Conservation (phyloP, 2,329 filamentous ascomycete species). For the Epichloe uncinata region DNA sequence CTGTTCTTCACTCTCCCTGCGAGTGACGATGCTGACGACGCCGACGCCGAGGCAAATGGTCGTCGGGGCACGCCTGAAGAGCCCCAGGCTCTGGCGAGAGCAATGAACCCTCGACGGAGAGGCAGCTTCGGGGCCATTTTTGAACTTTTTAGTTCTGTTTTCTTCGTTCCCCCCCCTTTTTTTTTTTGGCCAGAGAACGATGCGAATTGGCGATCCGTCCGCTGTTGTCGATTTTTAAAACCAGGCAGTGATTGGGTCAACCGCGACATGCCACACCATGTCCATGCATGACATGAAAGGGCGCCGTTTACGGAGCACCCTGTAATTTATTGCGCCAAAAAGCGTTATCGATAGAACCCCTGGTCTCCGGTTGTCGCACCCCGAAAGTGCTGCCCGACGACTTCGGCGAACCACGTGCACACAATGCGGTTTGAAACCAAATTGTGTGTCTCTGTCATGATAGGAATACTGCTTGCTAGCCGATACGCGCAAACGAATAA, state of each 20-base stretch:
- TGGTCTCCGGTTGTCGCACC: constrained; percentile 1
- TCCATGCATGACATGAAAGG: no score
- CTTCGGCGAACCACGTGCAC: no score
- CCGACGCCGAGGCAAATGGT: constrained; percentile 10
- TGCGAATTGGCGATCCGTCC: not conserved
- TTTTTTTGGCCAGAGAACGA: not conserved
- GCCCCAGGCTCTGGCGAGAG: constrained; percentile 14
- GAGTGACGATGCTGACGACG: constrained; percentile 19
- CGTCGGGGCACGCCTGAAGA: not conserved
- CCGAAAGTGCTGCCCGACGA: not conserved
- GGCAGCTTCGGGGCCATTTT: constrained; percentile 28
- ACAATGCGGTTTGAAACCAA: no score
- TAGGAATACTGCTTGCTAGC: not conserved
- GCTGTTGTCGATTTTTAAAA: no score
- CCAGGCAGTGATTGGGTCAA: not conserved
- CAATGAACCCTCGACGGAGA: constrained; percentile 24
- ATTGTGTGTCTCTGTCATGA: not conserved
- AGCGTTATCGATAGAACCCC: constrained; percentile 1
- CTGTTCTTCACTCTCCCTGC: constrained; percentile 20
- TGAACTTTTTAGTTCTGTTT: no score
- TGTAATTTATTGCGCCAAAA: not conserved
- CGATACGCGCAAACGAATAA: constrained; percentile 1
- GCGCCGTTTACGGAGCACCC: not conserved
- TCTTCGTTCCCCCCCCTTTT: no score
- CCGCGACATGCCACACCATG: no score